phyloP scores from a whole-genome alignment of 2,329 filamentous ascomycete species.

The Scleromitrula shiraiana region DNA sequence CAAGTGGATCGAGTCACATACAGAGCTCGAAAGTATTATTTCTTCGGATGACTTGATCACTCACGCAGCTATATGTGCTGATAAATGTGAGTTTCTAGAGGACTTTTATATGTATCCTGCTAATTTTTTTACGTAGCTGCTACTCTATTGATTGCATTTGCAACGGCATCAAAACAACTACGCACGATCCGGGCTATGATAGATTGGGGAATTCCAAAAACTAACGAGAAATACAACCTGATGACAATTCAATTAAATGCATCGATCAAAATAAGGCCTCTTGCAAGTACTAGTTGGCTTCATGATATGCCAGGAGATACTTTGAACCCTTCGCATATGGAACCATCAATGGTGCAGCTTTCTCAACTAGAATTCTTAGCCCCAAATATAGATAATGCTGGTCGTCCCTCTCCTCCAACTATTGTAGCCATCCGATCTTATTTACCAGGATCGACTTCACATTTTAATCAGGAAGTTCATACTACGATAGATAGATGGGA shows the following conservation, averaged over 20 bases:
- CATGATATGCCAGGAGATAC: constrained; percentile 18
- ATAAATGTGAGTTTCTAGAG: constrained; percentile 50
- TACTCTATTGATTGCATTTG: constrained; percentile 55
- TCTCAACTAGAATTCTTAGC: constrained; percentile 65
- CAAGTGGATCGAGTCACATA: constrained; percentile 61
- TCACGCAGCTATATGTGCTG: constrained; percentile 67
- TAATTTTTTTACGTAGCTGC: constrained; percentile 19
- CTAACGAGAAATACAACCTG: constrained; percentile 46
- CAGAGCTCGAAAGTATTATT: constrained; percentile 67
- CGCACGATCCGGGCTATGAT: constrained; percentile 67
- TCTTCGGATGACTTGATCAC: constrained; percentile 70
- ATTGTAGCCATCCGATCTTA: constrained; percentile 68
- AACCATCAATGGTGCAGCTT: constrained; percentile 50
- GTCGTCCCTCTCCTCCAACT: constrained; percentile 39
- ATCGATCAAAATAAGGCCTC: constrained; percentile 45
- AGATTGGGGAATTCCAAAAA: constrained; percentile 59
- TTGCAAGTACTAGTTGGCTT: constrained; percentile 49
- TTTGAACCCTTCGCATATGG: constrained; percentile 36
- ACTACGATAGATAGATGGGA: constrained; percentile 82
- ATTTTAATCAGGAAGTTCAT: constrained; percentile 55
- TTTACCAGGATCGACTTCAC: constrained; percentile 42
- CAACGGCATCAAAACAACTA: constrained; percentile 63
- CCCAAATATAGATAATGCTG: constrained; percentile 48
- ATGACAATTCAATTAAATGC: constrained; percentile 42
- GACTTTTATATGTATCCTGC: too few relatives aligned